A percentile compares a stretch with the other conserved stretches of the same genome.
Conservation (phyloP, 78 protist species). For the Isochrysis galbana region DNA sequence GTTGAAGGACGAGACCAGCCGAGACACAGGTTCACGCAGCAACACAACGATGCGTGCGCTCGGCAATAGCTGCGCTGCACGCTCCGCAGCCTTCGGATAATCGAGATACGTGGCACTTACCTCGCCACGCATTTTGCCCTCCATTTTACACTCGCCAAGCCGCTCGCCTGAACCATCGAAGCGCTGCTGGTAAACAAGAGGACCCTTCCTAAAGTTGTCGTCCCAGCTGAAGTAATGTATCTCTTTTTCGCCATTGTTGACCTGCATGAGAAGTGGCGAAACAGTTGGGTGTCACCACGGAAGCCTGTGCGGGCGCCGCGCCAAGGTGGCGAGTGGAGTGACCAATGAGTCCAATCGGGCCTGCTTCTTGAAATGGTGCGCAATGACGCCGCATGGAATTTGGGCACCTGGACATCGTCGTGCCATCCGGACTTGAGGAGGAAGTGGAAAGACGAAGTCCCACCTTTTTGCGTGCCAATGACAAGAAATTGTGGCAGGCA, state of each 20-base stretch:
- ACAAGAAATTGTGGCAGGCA: background rate
- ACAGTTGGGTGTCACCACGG: background rate
- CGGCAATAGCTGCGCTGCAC: constrained; percentile 3
- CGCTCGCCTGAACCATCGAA: constrained; percentile 1
- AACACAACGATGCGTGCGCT: background rate
- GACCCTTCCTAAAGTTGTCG: constrained; percentile 6
- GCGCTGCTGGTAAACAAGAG: constrained; percentile 6
- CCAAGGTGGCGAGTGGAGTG: no score
- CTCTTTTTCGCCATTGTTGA: constrained; percentile 17
- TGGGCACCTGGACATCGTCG: background rate
- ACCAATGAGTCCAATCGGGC: no score
- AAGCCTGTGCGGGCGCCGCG: no score
- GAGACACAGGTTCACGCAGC: background rate
- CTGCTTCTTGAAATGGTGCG: no score
- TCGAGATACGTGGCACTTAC: background rate
- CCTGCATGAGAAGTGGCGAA: background rate
- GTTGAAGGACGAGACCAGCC: constrained; percentile 28
- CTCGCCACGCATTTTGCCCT: background rate
- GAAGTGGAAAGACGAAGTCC: constrained; percentile 9
- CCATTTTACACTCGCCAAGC: background rate
- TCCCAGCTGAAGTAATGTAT: constrained; percentile 7
- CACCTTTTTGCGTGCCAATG: constrained; percentile 12
- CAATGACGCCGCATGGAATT: no score
- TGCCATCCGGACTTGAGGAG: background rate
- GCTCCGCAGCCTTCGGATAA: constrained; percentile 16